Percentiles rank a stretch among this genome's conserved stretches.
These are phyloP conservation scores for Lonicera japonica DNA, from an alignment of 129 eudicot species.

Conservation along the genomic window DNA sequence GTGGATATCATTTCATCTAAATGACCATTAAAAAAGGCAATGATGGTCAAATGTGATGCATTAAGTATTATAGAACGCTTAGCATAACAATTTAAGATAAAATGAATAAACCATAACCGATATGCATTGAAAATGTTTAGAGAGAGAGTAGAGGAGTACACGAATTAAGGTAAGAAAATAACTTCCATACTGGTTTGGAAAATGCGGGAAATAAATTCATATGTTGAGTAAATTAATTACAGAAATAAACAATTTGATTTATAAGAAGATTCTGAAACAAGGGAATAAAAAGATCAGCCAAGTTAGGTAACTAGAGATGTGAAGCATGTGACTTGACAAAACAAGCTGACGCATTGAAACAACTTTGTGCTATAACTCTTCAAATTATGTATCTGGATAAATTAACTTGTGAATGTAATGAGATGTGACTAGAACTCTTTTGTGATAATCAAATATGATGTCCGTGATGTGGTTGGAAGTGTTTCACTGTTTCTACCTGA, in stretches of 20 bases:
- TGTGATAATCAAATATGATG: not conserved
- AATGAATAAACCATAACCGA: no score
- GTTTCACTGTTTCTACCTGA: conserved; percentile 57
- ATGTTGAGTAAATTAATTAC: not conserved
- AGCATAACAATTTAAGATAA: not conserved
- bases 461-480: not conserved
- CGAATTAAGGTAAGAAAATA: not conserved
- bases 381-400: no score
- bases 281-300: no score
- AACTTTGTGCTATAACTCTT: not conserved
- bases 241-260: not conserved
- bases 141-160: not conserved
- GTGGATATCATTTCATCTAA: not conserved
- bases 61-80: no score
- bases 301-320: no score
- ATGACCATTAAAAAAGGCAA: not conserved
- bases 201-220: not conserved
- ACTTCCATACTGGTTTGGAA: not conserved
- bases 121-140: not conserved
- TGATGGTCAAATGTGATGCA: no score
- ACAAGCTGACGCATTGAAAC: not conserved
- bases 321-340: no score
- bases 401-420: not conserved
- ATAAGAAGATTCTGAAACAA: no score
- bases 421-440: not conserved